A percentile compares a stretch with the other conserved stretches of the same genome.
phyloP scores from a whole-genome alignment of 2,329 filamentous ascomycete species.

The Nothomitra cinnamomea region DNA sequence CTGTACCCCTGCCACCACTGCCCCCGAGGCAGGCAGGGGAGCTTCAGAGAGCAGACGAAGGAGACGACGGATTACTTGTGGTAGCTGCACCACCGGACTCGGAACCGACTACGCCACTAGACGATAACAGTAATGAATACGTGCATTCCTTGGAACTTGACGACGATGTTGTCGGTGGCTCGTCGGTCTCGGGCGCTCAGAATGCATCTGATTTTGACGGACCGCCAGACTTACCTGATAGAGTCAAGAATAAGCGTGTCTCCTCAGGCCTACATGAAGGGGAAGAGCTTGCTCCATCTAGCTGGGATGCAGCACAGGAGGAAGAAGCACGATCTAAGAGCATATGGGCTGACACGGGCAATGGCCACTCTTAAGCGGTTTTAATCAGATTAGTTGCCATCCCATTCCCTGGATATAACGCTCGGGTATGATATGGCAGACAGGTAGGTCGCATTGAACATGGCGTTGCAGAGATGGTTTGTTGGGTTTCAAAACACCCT shows the following conservation, averaged over 20 bases:
- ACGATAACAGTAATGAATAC: conserved; percentile 19
- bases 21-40: conserved; percentile 26
- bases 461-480: background rate
- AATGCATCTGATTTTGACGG: background rate
- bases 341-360: conserved; percentile 17
- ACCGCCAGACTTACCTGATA: background rate
- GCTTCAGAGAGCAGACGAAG: conserved; percentile 22
- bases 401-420: background rate
- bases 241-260: conserved; percentile 14
- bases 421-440: background rate
- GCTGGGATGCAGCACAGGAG: conserved; percentile 20
- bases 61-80: conserved; percentile 40
- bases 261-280: conserved; percentile 16
- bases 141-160: conserved; percentile 11
- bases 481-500: background rate
- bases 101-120: conserved; percentile 35
- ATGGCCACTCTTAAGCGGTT: conserved; percentile 4
- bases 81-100: conserved; percentile 49
- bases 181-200: background rate
- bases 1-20: conserved; percentile 29
- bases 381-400: background rate
- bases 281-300: conserved; percentile 16
- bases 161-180: background rate
- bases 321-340: conserved; percentile 19
- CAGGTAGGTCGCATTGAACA: background rate